Conservation (phyloP, 2,329 filamentous ascomycete genomes). For the Teratosphaeriaceae sp. region DNA sequence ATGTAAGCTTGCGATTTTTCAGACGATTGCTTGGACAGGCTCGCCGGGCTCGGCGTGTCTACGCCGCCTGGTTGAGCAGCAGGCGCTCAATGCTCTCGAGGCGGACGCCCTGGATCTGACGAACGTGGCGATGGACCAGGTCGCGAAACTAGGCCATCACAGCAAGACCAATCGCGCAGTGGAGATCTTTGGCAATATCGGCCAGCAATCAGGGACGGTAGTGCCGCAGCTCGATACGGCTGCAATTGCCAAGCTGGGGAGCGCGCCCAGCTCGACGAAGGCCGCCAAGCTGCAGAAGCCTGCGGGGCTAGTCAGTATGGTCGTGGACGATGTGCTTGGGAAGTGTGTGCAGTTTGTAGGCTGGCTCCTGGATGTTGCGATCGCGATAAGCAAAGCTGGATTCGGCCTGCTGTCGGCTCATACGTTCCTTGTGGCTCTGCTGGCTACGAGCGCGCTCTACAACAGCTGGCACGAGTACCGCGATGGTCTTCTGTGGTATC, state of each 20-base stretch:
- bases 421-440: conserved; percentile 61
- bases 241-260: conserved; percentile 11
- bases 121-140: conserved; percentile 70
- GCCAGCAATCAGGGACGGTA: conserved; percentile 60
- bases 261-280: conserved; percentile 7
- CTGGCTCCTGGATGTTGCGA: conserved; percentile 38
- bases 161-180: conserved; percentile 71
- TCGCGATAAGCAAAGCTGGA: conserved; percentile 24
- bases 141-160: conserved; percentile 65
- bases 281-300: conserved; percentile 11
- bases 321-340: conserved; percentile 24
- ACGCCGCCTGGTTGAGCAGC: conserved; percentile 52
- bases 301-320: conserved; percentile 21
- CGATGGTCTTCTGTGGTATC: conserved; percentile 73
- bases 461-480: conserved; percentile 72
- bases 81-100: conserved; percentile 68
- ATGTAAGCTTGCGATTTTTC: conserved; percentile 85
- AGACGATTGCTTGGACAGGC: conserved; percentile 78
- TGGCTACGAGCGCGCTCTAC: conserved; percentile 61
- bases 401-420: conserved; percentile 48
- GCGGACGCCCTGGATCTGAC: conserved; percentile 68
- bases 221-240: conserved; percentile 33
- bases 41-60: conserved; percentile 26
- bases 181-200: conserved; percentile 70
- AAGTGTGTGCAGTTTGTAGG: conserved; percentile 20